phyloP scores from a whole-genome alignment of 1,139 yeast species.

The Suhomyces taliae region DNA sequence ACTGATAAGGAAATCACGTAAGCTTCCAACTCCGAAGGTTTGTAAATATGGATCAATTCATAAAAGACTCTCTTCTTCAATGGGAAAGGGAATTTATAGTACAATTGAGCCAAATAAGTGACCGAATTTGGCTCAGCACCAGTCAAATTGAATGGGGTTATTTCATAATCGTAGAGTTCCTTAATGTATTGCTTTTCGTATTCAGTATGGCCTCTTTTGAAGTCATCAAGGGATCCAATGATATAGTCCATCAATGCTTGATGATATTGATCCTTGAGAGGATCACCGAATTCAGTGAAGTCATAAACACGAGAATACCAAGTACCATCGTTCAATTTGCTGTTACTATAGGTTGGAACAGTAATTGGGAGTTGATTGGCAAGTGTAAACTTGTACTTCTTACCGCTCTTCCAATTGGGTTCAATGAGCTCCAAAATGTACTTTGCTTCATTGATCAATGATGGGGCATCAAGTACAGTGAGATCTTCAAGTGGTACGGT shows the following conservation, averaged over 20 bases:
- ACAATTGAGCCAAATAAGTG: slow-evolving; percentile 30
- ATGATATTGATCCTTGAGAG: slow-evolving; percentile 16
- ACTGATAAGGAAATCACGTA: slow-evolving; percentile 56
- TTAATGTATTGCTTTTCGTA: slow-evolving; percentile 37
- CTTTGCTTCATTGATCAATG: slow-evolving; percentile 16
- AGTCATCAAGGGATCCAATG: slow-evolving; percentile 20
- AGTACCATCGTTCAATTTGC: slow-evolving; percentile 17
- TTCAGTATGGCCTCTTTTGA: slow-evolving; percentile 32
- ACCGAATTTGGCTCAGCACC: slow-evolving; percentile 11
- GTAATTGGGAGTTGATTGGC: slow-evolving; percentile 11
- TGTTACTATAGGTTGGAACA: slow-evolving; percentile 18
- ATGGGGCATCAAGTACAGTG: slow-evolving; percentile 13
- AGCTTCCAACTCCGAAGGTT: slow-evolving; percentile 35
- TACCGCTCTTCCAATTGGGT: slow-evolving; percentile 15
- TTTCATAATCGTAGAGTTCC: slow-evolving; percentile 26
- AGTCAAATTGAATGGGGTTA: slow-evolving; percentile 16
- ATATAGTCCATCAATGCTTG: slow-evolving; percentile 16
- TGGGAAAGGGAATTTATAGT: slow-evolving; percentile 53
- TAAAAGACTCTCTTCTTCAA: slow-evolving; percentile 55
- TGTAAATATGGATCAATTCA: slow-evolving; percentile 52
- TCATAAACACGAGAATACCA: slow-evolving; percentile 25
- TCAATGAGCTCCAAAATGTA: slow-evolving; percentile 15
- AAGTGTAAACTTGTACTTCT: slow-evolving; percentile 14
- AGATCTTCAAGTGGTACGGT: slow-evolving; percentile 15
- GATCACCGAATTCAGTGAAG: slow-evolving; percentile 17